phyloP scores from a whole-genome alignment of 2,329 filamentous ascomycete genomes.

The Neonectria ditissima region DNA sequence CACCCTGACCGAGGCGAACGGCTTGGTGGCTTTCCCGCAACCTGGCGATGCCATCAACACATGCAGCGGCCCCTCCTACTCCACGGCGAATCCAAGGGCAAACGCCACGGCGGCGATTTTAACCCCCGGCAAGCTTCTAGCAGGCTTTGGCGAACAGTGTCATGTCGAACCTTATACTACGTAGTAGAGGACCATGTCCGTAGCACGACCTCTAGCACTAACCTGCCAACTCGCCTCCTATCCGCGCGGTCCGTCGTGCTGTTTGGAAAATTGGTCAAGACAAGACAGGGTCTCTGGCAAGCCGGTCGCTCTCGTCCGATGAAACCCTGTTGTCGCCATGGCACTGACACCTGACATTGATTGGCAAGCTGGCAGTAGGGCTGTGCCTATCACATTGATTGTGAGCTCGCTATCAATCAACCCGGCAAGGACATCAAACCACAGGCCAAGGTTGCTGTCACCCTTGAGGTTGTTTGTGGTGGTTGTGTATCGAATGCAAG shows the following conservation, averaged over 20 bases:
- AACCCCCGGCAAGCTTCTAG: constrained; percentile 10
- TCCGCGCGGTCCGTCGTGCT: background rate
- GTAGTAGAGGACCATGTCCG: background rate
- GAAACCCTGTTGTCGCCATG: constrained; percentile 7
- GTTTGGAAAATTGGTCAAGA: background rate
- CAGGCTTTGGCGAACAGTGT: constrained; percentile 9
- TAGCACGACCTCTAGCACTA: background rate
- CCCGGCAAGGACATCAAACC: background rate
- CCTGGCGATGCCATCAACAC: constrained; percentile 12
- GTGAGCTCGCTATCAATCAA: background rate
- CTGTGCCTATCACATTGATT: constrained; percentile 5
- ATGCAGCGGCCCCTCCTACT: constrained; percentile 5
- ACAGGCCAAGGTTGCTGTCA: constrained; percentile 5
- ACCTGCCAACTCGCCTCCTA: background rate
- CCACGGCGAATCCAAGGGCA: constrained; percentile 15
- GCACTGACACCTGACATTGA: background rate
- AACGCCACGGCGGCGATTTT: constrained; percentile 17
- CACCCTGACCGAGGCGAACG: constrained; percentile 25
- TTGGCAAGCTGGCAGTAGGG: constrained; percentile 8
- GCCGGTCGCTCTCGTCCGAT: background rate
- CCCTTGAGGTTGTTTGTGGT: constrained; percentile 1
- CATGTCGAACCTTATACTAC: constrained; percentile 3
- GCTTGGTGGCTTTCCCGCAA: constrained; percentile 5
- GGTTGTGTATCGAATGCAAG: constrained; percentile 11
- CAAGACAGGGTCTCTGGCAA: background rate